phyloP scores from a whole-genome alignment of 2,329 filamentous ascomycete species.

The Pseudocercospora eumusae region DNA sequence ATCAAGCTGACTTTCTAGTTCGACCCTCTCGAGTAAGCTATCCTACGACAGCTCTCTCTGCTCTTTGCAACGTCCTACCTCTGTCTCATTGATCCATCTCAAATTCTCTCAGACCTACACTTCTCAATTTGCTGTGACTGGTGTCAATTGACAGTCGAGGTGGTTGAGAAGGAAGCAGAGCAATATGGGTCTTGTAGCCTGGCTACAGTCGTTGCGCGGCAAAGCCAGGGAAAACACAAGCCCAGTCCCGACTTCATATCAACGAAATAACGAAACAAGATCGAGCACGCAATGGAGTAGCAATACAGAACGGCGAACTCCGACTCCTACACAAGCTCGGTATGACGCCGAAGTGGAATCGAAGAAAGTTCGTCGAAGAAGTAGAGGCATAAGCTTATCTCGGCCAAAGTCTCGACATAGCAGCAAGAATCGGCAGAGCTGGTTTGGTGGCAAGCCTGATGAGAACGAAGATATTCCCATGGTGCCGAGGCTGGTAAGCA shows the following conservation, averaged over 20 bases:
- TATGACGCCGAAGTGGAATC: constrained; percentile 7
- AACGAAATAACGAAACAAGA: not conserved
- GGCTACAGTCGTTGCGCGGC: constrained; percentile 18
- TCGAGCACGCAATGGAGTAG: not conserved
- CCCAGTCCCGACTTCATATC: constrained; percentile 12
- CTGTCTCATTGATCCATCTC: not conserved
- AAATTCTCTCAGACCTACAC: not conserved
- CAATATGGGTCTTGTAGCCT: constrained; percentile 15
- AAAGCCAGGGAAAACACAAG: not conserved
- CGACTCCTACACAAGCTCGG: constrained; percentile 4
- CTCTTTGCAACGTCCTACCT: not conserved
- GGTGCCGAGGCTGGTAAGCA: constrained; percentile 25
- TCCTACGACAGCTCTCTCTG: not conserved
- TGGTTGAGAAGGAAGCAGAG: not conserved
- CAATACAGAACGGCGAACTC: constrained; percentile 1
- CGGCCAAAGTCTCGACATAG: constrained; percentile 18
- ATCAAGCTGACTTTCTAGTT: not conserved
- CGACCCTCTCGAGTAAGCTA: not conserved
- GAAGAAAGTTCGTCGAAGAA: constrained; percentile 14
- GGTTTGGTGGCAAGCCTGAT: constrained; percentile 31
- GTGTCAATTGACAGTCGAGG: not conserved
- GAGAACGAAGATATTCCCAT: constrained; percentile 27
- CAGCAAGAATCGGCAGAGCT: constrained; percentile 30
- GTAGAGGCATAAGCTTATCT: constrained; percentile 16
- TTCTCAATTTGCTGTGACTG: not conserved